Conservation (phyloP, 1,284 basidiomycete species). For the Gymnopus androsaceus region DNA sequence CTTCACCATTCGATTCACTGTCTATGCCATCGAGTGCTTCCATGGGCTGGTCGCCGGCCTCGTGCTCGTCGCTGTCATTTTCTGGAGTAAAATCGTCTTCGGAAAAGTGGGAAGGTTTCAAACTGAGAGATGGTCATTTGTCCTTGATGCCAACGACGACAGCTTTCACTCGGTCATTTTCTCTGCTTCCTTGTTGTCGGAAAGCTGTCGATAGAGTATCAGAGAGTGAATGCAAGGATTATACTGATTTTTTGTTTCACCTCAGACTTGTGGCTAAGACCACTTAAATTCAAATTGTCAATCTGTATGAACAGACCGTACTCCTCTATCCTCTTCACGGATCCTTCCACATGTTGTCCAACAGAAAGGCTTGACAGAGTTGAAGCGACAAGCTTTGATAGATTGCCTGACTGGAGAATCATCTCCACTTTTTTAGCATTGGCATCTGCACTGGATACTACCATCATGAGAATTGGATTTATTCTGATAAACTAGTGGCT, state of each 20-base stretch:
- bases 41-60: constrained; percentile 33
- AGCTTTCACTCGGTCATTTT: constrained; percentile 87
- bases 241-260: constrained; percentile 28
- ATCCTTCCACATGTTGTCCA: constrained; percentile 77
- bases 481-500: constrained; percentile 21
- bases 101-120: constrained; percentile 88
- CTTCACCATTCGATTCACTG: constrained; percentile 25
- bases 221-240: neutral
- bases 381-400: constrained; percentile 46
- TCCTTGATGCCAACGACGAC: constrained; percentile 80
- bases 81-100: constrained; percentile 51
- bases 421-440: constrained; percentile 83
- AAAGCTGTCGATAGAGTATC: constrained; percentile 51
- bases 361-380: constrained; percentile 62
- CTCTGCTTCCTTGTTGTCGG: constrained; percentile 81
- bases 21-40: constrained; percentile 28
- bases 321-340: constrained; percentile 77
- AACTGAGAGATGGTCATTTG: constrained; percentile 81
- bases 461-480: constrained; percentile 14
- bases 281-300: constrained; percentile 79
- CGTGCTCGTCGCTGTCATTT: constrained; percentile 36
- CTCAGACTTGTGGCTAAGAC: constrained; percentile 94
- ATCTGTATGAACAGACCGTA: constrained; percentile 94
- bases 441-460: constrained; percentile 56
- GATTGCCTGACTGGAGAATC: constrained; percentile 71